Conservation (phyloP, 371 early-diverging fungal species). For the Mortierella sp. region DNA sequence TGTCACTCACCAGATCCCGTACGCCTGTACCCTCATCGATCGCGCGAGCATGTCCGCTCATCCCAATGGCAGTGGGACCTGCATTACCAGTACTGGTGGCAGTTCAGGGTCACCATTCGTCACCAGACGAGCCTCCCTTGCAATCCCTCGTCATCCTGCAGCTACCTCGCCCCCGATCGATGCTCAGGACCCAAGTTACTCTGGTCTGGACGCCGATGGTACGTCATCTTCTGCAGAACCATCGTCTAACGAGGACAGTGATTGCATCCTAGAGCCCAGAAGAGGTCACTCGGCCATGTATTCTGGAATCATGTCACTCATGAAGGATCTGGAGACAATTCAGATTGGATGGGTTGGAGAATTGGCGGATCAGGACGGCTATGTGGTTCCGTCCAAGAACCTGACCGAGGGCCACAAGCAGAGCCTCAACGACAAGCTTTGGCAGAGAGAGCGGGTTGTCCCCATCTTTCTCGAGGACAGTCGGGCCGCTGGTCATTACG, state of each 20-base stretch:
- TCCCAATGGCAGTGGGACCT: no score
- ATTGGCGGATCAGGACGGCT: conserved; percentile 59
- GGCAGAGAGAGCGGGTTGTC: conserved; percentile 64
- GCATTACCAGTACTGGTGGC: not conserved
- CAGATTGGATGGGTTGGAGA: conserved; percentile 79
- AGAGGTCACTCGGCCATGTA: conserved; percentile 85
- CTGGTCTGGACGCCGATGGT: not conserved
- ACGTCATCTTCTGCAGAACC: not conserved
- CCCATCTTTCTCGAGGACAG: conserved; percentile 86
- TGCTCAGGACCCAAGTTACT: not conserved
- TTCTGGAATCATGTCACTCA: conserved; percentile 72
- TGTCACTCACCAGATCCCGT: conserved; percentile 74
- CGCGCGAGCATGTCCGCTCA: conserved; percentile 5
- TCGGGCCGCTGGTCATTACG: conserved; percentile 81
- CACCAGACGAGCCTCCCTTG: conserved; percentile 40
- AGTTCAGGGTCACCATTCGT: conserved; percentile 17
- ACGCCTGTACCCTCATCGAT: conserved; percentile 59
- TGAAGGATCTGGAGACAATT: conserved; percentile 62
- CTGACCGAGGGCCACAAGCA: conserved; percentile 57
- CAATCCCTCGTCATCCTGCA: conserved; percentile 32
- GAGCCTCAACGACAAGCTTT: conserved; percentile 58
- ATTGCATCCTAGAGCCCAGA: conserved; percentile 57
- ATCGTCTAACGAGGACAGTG: conserved; percentile 11
- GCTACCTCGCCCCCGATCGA: conserved; percentile 18
- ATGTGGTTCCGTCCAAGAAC: conserved; percentile 36